These are phyloP conservation scores for Phialocephala sp. DNA, from an alignment of 2,329 filamentous ascomycete genomes.

Conservation along the genomic window DNA sequence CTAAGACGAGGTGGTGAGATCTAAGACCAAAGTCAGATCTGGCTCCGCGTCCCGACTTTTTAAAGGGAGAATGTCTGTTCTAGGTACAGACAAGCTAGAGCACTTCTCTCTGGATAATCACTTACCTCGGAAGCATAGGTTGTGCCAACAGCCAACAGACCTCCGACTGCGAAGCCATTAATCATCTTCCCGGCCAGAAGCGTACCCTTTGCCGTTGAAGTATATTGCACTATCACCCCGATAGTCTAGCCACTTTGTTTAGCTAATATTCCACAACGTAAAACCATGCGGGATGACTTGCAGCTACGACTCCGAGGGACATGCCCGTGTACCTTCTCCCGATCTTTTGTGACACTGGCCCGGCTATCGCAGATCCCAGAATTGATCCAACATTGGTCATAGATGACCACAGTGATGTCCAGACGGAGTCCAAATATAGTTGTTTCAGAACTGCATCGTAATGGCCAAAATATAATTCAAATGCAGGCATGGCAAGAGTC, in stretches of 20 bases:
- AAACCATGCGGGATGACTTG: constrained; percentile 10
- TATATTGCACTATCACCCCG: constrained; percentile 29
- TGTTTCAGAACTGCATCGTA: constrained; percentile 30
- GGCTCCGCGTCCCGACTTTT: neutral
- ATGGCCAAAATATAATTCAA: constrained; percentile 30
- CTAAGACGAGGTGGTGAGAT: constrained; percentile 30
- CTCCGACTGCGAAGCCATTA: constrained; percentile 31
- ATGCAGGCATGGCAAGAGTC: constrained; percentile 30
- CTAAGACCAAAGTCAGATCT: constrained; percentile 38
- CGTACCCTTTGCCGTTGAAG: constrained; percentile 23
- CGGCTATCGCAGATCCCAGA: constrained; percentile 25
- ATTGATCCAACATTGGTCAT: constrained; percentile 30
- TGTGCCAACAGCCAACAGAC: constrained; percentile 29
- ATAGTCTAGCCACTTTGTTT: constrained; percentile 17
- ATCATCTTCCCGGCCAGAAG: constrained; percentile 33
- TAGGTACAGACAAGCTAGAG: no score
- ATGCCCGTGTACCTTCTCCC: constrained; percentile 29
- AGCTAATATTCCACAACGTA: neutral
- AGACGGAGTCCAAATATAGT: constrained; percentile 28
- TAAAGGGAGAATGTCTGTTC: constrained; percentile 17
- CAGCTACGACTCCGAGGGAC: constrained; percentile 23
- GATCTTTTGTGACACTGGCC: constrained; percentile 29
- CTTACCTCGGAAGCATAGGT: constrained; percentile 34
- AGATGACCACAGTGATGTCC: constrained; percentile 33
- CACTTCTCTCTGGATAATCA: constrained; percentile 5